Percentiles rank a stretch among this genome's conserved stretches.
Conservation (phyloP, 192 early-diverging fungal genomes). For the Backusella sp. region DNA sequence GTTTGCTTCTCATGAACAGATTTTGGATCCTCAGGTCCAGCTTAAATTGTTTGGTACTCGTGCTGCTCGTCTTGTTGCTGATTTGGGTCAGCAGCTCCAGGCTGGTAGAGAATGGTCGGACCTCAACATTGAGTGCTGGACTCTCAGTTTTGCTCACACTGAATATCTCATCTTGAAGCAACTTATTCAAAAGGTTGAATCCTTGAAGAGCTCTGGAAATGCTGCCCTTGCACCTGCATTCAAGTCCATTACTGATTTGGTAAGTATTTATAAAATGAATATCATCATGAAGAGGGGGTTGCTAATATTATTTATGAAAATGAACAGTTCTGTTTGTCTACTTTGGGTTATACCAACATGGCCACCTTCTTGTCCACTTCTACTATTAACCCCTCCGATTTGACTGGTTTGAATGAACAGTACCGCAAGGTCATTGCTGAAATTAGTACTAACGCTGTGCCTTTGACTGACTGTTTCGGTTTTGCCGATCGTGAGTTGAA, state of each 20-base stretch:
- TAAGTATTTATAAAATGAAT: neutral
- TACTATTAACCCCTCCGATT: constrained; percentile 47
- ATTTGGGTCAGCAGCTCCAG: constrained; percentile 53
- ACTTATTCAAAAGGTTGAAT: constrained; percentile 47
- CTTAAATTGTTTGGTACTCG: constrained; percentile 66
- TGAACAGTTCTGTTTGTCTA: constrained; percentile 46
- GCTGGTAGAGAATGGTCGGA: constrained; percentile 64
- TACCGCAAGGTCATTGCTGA: constrained; percentile 41
- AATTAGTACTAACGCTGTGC: constrained; percentile 64
- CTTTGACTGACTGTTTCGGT: constrained; percentile 74
- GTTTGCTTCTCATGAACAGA: constrained; percentile 26
- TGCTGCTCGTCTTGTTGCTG: constrained; percentile 59
- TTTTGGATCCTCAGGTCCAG: constrained; percentile 56
- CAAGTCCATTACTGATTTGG: constrained; percentile 24
- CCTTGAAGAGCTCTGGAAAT: constrained; percentile 11
- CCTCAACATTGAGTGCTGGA: constrained; percentile 69
- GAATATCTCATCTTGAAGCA: constrained; percentile 68
- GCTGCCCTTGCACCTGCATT: constrained; percentile 29
- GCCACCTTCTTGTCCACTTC: constrained; percentile 41
- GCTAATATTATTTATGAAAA: constrained; percentile 35
- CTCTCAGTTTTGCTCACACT: constrained; percentile 68
- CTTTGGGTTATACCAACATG: constrained; percentile 44
- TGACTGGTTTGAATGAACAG: constrained; percentile 2
- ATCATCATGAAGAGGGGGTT: too few species aligned
- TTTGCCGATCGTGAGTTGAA: constrained; percentile 64